Percentiles rank a stretch among this genome's conserved stretches.
Evolutionary conservation across 768 basidiomycete species (phyloP).

Genomic region (Ramaria sp.): DNA sequence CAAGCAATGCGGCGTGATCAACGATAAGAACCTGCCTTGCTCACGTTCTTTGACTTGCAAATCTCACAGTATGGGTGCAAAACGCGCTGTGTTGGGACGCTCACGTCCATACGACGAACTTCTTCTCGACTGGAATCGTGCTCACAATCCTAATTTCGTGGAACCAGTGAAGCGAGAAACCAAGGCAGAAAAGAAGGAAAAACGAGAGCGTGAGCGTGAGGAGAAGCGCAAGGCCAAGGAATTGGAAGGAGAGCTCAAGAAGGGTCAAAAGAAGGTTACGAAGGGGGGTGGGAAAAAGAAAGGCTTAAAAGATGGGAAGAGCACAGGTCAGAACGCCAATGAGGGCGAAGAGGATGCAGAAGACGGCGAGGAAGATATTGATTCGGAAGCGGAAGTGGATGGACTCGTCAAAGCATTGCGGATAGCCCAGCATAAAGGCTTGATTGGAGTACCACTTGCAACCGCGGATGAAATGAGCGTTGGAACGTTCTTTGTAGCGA

Average conservation of each 20-base stretch:
- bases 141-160: constrained; percentile 78
- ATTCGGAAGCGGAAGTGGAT: constrained; percentile 81
- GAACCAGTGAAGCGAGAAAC: constrained; percentile 81
- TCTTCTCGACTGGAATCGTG: constrained; percentile 84
- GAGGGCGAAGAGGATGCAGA: constrained; percentile 52
- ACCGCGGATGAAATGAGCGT: constrained; percentile 49
- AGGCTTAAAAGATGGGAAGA: constrained; percentile 21
- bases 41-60: constrained; percentile 96
- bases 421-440: constrained; percentile 42
- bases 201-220: constrained; percentile 67
- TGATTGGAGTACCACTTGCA: constrained; percentile 57
- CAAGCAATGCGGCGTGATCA: constrained; percentile 93
- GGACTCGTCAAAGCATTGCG: constrained; percentile 55
- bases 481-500: constrained; percentile 72
- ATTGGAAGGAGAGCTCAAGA: constrained; percentile 59
- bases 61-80: constrained; percentile 94
- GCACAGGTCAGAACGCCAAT: constrained; percentile 28
- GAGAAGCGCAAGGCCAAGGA: constrained; percentile 55
- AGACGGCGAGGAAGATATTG: constrained; percentile 54
- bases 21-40: constrained; percentile 87
- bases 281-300: constrained; percentile 30
- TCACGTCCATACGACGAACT: constrained; percentile 78
- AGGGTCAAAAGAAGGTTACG: constrained; percentile 23
- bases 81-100: constrained; percentile 83
- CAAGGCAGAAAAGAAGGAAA: constrained; percentile 81